Evolutionary conservation across 768 basidiomycete species (phyloP).

Genomic region (Gymnopilus junonius): DNA sequence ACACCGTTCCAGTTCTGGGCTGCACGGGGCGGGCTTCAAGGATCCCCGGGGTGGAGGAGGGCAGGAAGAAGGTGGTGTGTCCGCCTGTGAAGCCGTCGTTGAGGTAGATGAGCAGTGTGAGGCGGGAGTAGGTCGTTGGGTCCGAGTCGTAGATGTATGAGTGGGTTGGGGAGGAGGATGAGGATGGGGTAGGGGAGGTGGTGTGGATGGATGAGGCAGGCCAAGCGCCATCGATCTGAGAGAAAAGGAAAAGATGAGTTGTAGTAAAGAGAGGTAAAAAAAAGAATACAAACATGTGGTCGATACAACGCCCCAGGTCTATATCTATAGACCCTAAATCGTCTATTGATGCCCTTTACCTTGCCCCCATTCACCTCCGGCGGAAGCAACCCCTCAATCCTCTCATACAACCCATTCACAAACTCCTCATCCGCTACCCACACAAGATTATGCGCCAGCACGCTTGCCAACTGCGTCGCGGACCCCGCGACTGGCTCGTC

Average conservation of each 20-base stretch:
- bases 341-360: slow-evolving; percentile 51
- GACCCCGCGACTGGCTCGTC: slow-evolving; percentile 55
- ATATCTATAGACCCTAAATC: slow-evolving; percentile 58
- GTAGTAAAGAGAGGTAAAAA: background rate
- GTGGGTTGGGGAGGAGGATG: slow-evolving; percentile 43
- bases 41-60: slow-evolving; percentile 42
- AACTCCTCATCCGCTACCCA: slow-evolving; percentile 56
- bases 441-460: slow-evolving; percentile 53
- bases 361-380: slow-evolving; percentile 43
- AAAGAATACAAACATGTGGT: slow-evolving; percentile 45
- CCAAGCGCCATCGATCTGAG: slow-evolving; percentile 57
- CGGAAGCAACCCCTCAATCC: slow-evolving; percentile 48
- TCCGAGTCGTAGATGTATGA: slow-evolving; percentile 55
- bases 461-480: slow-evolving; percentile 46
- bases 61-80: slow-evolving; percentile 60
- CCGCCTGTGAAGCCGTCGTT: slow-evolving; percentile 50
- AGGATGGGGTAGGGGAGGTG: slow-evolving; percentile 33
- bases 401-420: slow-evolving; percentile 40
- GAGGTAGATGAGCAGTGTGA: slow-evolving; percentile 51
- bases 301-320: slow-evolving; percentile 52
- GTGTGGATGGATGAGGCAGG: slow-evolving; percentile 47
- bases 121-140: slow-evolving; percentile 49
- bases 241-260: background rate
- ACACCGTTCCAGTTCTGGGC: slow-evolving; percentile 51
- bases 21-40: slow-evolving; percentile 53